Conservation (phyloP, 306 rosid genomes). For the Lagenaria siceraria region DNA sequence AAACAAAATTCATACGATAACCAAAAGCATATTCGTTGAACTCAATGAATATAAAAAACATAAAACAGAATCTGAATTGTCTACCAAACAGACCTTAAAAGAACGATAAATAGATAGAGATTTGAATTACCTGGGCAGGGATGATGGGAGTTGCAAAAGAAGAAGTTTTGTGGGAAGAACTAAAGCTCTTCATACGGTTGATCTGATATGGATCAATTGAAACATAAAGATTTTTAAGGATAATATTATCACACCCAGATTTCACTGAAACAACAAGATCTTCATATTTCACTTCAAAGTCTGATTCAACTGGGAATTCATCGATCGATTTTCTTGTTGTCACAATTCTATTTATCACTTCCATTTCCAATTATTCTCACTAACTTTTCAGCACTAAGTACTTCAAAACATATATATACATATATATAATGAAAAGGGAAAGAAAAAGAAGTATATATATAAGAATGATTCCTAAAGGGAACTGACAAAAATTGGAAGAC, state of each 20-base stretch:
- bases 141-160: slow-evolving; percentile 19
- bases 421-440: no score
- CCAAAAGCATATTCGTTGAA: no score
- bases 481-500: no score
- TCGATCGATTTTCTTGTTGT: slow-evolving; percentile 24
- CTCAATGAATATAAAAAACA: no score
- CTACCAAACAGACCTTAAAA: no score
- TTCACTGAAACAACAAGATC: slow-evolving; percentile 14
- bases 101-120: no score
- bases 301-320: slow-evolving; percentile 37
- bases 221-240: slow-evolving; percentile 43
- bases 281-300: slow-evolving; percentile 35
- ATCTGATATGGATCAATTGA: slow-evolving; percentile 57
- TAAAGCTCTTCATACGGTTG: slow-evolving; percentile 43
- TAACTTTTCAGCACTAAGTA: no score
- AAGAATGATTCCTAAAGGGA: no score
- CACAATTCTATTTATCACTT: slow-evolving; percentile 36
- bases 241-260: slow-evolving; percentile 29
- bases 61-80: no score
- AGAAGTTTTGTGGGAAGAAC: slow-evolving; percentile 27
- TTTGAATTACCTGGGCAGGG: slow-evolving; percentile 26
- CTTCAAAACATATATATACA: no score
- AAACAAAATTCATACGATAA: no score
- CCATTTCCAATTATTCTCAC: slow-evolving; percentile 18
- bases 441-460: no score